Conservation (phyloP, 2,329 filamentous ascomycete species). For the Monosporascus sp. region DNA sequence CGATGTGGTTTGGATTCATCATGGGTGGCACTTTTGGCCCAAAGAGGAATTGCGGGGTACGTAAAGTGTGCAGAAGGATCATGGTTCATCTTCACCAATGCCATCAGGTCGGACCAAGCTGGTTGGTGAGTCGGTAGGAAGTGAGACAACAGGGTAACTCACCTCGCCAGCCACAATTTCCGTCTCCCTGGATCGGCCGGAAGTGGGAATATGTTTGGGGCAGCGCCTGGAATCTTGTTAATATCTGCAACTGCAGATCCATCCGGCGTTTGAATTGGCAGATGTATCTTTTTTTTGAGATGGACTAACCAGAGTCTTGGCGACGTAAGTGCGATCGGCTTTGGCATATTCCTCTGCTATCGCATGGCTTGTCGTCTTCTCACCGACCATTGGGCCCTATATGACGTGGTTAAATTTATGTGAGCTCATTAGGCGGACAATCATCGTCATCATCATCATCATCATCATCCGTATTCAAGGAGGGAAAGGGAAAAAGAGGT, state of each 20-base stretch:
- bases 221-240: slow-evolving; percentile 54
- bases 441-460: too few species aligned
- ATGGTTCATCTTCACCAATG: neutral
- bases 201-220: slow-evolving; percentile 82
- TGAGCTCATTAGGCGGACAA: slow-evolving; percentile 8
- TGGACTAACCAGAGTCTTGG: slow-evolving; percentile 74
- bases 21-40: neutral
- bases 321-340: slow-evolving; percentile 76
- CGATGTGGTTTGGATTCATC: neutral
- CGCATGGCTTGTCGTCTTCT: slow-evolving; percentile 67
- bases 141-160: slow-evolving; percentile 32
- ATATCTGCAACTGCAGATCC: slow-evolving; percentile 1
- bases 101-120: slow-evolving; percentile 1
- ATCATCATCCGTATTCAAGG: neutral
- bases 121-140: slow-evolving; percentile 9
- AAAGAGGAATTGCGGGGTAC: neutral
- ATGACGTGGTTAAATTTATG: slow-evolving; percentile 21
- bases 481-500: neutral
- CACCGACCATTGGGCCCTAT: slow-evolving; percentile 78
- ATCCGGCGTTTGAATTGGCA: too few species aligned
- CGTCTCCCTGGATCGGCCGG: slow-evolving; percentile 83
- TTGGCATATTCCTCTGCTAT: slow-evolving; percentile 84
- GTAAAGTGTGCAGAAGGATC: neutral
- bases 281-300: neutral
- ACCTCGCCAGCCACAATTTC: slow-evolving; percentile 98